A percentile compares a stretch with the other conserved stretches of the same genome.
These are phyloP conservation scores for Raddia guianensis DNA, from an alignment of 176 grass and related monocot species.

Conservation along the genomic window DNA sequence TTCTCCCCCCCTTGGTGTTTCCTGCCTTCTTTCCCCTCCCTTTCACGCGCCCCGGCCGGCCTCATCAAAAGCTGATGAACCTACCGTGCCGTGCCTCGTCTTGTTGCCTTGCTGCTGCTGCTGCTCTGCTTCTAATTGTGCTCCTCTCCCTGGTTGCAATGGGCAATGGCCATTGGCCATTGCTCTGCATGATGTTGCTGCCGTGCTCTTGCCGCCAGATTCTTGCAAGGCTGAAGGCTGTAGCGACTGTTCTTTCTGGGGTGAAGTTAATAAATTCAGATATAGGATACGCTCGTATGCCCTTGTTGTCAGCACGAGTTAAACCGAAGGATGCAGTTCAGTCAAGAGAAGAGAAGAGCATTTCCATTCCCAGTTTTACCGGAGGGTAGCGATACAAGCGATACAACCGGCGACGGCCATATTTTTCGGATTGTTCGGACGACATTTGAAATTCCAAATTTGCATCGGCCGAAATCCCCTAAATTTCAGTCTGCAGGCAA, in stretches of 20 bases:
- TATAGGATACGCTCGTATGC: too few species aligned
- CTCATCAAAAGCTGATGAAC: neutral
- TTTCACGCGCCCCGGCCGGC: neutral
- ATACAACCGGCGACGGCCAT: too few species aligned
- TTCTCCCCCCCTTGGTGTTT: neutral
- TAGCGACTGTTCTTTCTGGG: neutral
- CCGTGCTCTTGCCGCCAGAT: constrained; percentile 33
- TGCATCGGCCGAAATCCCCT: too few species aligned
- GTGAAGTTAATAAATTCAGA: neutral
- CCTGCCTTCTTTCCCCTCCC: neutral
- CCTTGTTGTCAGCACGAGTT: too few species aligned
- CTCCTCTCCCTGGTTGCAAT: neutral
- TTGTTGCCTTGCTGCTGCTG: constrained; percentile 9
- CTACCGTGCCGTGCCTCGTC: neutral
- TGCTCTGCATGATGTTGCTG: constrained; percentile 3
- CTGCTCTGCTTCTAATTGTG: neutral
- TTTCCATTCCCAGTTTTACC: neutral
- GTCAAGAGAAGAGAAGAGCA: neutral
- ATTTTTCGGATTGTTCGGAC: too few species aligned
- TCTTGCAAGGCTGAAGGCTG: neutral
- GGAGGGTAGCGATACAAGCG: too few species aligned
- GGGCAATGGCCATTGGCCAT: neutral
- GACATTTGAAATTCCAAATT: too few species aligned
- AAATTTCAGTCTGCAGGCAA: too few species aligned
- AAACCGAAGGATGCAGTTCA: neutral